Percentiles rank a stretch among this genome's conserved stretches.
phyloP scores from a whole-genome alignment of 2,329 filamentous ascomycete genomes.

The Neofusicoccum kwambonambiense region DNA sequence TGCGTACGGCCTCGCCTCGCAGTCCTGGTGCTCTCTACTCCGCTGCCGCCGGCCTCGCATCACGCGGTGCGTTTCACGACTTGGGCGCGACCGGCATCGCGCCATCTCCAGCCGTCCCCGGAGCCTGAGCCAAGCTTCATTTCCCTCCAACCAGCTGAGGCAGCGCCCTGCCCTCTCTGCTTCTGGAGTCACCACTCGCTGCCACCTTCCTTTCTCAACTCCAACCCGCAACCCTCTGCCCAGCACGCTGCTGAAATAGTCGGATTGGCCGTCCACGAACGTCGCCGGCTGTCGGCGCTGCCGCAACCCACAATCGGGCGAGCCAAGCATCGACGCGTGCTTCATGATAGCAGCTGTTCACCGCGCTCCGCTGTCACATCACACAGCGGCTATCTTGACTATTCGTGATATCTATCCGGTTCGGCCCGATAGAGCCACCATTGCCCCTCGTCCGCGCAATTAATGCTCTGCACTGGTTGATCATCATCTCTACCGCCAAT shows the following conservation, averaged over 20 bases:
- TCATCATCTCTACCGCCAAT: neutral
- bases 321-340: neutral
- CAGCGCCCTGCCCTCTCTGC: neutral
- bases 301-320: neutral
- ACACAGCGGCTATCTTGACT: neutral
- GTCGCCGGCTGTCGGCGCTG: neutral
- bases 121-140: conserved; percentile 6
- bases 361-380: neutral
- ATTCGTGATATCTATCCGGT: neutral
- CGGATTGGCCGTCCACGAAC: neutral
- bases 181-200: neutral
- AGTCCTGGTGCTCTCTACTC: neutral
- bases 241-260: neutral
- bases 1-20: neutral
- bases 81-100: conserved; percentile 7
- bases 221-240: neutral
- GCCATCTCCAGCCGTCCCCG: conserved; percentile 1
- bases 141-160: conserved; percentile 7
- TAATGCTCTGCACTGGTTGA: neutral
- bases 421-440: neutral
- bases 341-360: neutral
- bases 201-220: conserved; percentile 14
- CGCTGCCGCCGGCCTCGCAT: neutral
- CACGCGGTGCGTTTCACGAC: conserved; percentile 1
- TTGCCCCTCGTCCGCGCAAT: neutral